These are phyloP conservation scores for Sclerotinia nivalis DNA, from an alignment of 2,329 filamentous ascomycete species.

Conservation along the genomic window DNA sequence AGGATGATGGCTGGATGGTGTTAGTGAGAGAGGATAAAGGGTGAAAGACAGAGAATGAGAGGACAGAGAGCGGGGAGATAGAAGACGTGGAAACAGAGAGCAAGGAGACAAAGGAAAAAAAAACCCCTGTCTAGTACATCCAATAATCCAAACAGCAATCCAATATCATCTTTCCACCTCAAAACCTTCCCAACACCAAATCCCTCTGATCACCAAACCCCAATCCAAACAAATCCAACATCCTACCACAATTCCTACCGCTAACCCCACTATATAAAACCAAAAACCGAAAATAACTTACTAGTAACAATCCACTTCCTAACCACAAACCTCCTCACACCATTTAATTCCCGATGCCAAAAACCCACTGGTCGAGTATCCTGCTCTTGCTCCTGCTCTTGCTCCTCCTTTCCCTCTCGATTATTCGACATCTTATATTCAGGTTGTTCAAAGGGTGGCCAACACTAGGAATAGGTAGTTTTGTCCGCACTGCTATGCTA, in stretches of 20 bases:
- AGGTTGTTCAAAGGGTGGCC: not conserved
- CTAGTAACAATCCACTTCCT: slow-evolving; percentile 34
- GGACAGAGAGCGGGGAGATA: not conserved
- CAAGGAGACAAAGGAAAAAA: not conserved
- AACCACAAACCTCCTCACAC: slow-evolving; percentile 27
- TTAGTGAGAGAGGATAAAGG: not conserved
- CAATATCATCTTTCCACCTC: not conserved
- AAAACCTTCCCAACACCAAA: not conserved
- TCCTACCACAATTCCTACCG: not conserved
- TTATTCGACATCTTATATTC: not conserved
- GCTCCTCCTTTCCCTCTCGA: slow-evolving; percentile 2
- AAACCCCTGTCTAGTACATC: not conserved
- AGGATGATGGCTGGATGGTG: slow-evolving; percentile 5
- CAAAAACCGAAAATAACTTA: slow-evolving; percentile 44
- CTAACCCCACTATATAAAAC: too few relatives aligned
- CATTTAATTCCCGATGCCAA: slow-evolving; percentile 30
- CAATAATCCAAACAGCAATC: not conserved
- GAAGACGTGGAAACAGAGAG: not conserved
- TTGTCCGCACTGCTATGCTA: too few relatives aligned
- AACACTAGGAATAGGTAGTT: too few relatives aligned
- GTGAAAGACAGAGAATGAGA: not conserved
- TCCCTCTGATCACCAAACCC: not conserved
- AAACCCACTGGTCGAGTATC: slow-evolving; percentile 30
- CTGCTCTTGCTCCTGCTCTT: slow-evolving; percentile 26
- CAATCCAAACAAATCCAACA: not conserved